A percentile compares a stretch with the other conserved stretches of the same genome.
These are phyloP conservation scores for Nemania serpens DNA, from an alignment of 2,329 filamentous ascomycete genomes.

Conservation along the genomic window DNA sequence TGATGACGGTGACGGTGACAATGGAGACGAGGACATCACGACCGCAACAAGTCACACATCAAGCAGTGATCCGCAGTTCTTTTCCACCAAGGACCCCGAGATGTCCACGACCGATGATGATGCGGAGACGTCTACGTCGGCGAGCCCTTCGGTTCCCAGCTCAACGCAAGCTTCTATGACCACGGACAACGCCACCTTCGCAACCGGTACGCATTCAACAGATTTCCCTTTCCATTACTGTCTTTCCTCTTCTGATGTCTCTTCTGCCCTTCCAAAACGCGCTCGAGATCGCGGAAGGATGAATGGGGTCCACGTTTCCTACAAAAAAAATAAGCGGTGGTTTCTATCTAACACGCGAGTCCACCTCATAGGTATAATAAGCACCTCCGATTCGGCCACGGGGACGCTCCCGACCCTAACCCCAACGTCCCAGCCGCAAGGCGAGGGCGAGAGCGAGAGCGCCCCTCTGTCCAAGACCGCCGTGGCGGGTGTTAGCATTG, in stretches of 20 bases:
- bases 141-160: neutral
- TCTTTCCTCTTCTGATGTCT: neutral
- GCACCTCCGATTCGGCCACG: conserved; percentile 3
- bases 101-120: conserved; percentile 6
- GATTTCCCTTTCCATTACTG: neutral
- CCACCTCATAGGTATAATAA: neutral
- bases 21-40: neutral
- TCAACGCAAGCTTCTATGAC: conserved; percentile 3
- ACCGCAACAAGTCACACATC: neutral
- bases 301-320: too few species aligned
- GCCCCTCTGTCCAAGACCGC: conserved; percentile 16
- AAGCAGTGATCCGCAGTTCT: neutral
- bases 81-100: neutral
- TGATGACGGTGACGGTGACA: too few species aligned
- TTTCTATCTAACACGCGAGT: neutral
- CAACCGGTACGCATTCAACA: conserved; percentile 6
- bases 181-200: conserved; percentile 1
- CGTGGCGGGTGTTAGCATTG: conserved; percentile 32
- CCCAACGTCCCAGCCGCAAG: neutral
- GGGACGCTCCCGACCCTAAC: neutral
- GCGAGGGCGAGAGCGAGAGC: neutral
- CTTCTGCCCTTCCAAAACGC: neutral
- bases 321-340: too few species aligned
- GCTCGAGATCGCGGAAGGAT: too few species aligned
- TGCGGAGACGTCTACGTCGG: conserved; percentile 11